phyloP scores from a whole-genome alignment of 2,329 filamentous ascomycete species.

The Cordyceps fumosorosea region DNA sequence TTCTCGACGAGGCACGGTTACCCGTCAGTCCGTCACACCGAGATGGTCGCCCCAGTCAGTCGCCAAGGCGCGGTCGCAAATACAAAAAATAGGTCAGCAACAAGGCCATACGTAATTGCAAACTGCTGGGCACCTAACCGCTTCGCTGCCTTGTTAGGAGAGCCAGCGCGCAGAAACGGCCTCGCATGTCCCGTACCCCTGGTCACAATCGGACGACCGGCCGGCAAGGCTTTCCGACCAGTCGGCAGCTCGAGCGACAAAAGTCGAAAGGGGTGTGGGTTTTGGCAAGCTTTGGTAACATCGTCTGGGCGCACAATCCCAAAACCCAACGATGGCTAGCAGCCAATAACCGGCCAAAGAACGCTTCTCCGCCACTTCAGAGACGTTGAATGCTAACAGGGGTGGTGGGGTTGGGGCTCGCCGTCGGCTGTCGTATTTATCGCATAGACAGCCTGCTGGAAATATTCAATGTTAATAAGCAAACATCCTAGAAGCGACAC shows the following conservation, averaged over 20 bases:
- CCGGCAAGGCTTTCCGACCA: neutral
- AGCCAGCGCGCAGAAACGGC: neutral
- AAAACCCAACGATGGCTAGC: neutral
- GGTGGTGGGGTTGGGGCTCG: neutral
- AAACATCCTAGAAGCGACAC: too few relatives aligned
- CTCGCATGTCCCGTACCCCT: neutral
- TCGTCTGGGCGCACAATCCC: neutral
- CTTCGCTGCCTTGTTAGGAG: neutral
- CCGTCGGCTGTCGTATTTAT: slow-evolving; percentile 10
- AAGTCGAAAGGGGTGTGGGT: neutral
- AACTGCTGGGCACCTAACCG: neutral
- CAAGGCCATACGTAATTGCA: neutral
- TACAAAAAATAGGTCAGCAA: neutral
- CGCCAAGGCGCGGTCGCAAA: neutral
- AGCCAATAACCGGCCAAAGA: neutral
- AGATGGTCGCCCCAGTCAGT: too few relatives aligned
- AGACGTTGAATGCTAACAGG: neutral
- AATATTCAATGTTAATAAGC: neutral
- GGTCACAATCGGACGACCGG: neutral
- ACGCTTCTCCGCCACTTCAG: neutral
- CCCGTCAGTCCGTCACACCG: neutral
- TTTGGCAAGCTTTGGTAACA: neutral
- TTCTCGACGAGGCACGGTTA: neutral
- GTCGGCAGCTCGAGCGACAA: neutral
- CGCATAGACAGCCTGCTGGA: neutral